Evolutionary conservation across 495 filamentous ascomycete species (phyloP).

Genomic region (Penicillium lagena): DNA sequence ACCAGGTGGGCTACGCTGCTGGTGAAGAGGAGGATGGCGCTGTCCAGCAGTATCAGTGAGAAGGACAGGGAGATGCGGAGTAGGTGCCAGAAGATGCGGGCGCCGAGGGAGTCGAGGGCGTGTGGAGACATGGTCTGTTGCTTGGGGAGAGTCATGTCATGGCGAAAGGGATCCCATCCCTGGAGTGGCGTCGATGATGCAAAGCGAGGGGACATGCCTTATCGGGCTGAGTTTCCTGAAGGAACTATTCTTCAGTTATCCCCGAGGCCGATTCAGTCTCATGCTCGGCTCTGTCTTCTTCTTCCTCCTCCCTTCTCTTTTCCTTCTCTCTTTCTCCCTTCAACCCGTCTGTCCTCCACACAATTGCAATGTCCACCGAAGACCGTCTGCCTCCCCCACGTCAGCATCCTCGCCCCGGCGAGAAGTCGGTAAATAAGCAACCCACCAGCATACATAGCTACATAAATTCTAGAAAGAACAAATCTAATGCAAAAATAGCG

Average conservation of each 20-base stretch:
- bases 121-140: not conserved
- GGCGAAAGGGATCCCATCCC: not conserved
- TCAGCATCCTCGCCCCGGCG: constrained; percentile 5
- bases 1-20: constrained; percentile 12
- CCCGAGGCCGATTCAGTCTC: too few species aligned
- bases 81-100: constrained; percentile 18
- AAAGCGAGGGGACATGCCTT: not conserved
- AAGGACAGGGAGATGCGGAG: constrained; percentile 29
- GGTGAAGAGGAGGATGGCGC: constrained; percentile 37
- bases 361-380: not conserved
- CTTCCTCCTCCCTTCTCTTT: too few species aligned
- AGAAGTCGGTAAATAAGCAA: constrained; percentile 4
- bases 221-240: not conserved
- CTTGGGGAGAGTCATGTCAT: not conserved
- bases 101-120: not conserved
- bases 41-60: constrained; percentile 48
- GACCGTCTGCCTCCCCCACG: not conserved
- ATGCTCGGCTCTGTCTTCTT: too few species aligned
- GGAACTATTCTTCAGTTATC: not conserved
- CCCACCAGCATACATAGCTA: not conserved
- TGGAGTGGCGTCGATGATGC: too few species aligned
- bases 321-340: too few species aligned
- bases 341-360: too few species aligned
- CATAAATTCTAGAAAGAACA: not conserved
- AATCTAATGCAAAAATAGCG: constrained; percentile 13